Conservation (phyloP, 169 alveolate species). For the Eimeria falciformis region DNA sequence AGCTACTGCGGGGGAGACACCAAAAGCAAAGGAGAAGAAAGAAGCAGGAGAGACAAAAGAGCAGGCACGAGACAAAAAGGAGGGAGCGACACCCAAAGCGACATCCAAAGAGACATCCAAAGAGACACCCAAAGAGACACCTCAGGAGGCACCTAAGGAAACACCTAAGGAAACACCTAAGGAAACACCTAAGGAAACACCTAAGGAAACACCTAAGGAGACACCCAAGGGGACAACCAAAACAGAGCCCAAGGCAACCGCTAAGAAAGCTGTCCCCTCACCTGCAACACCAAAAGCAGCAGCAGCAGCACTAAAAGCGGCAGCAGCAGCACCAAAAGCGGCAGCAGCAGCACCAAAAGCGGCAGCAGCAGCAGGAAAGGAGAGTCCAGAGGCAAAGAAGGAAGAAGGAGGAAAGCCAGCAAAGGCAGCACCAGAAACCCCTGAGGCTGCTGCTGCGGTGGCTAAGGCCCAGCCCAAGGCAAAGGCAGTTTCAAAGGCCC, state of each 20-base stretch:
- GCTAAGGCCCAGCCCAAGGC: background rate
- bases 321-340: background rate
- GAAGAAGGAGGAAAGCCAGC: background rate
- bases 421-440: background rate
- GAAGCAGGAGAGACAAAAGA: background rate
- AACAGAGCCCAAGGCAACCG: no score
- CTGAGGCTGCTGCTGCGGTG: background rate
- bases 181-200: no score
- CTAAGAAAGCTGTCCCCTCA: background rate
- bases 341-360: background rate
- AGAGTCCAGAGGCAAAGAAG: background rate
- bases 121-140: no score
- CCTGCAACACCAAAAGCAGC: background rate
- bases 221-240: no score
- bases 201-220: no score
- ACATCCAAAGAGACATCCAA: no score
- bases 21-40: background rate
- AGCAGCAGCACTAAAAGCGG: background rate
- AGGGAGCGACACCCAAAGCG: no score
- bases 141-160: no score
- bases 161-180: no score
- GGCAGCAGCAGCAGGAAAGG: background rate
- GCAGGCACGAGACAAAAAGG: background rate
- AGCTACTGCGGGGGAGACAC: background rate
- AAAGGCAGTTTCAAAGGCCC: background rate